Percentiles rank a stretch among this genome's conserved stretches.
Evolutionary conservation across 2,329 filamentous ascomycete species (phyloP).

Genomic region (Calonectria ilicicola): DNA sequence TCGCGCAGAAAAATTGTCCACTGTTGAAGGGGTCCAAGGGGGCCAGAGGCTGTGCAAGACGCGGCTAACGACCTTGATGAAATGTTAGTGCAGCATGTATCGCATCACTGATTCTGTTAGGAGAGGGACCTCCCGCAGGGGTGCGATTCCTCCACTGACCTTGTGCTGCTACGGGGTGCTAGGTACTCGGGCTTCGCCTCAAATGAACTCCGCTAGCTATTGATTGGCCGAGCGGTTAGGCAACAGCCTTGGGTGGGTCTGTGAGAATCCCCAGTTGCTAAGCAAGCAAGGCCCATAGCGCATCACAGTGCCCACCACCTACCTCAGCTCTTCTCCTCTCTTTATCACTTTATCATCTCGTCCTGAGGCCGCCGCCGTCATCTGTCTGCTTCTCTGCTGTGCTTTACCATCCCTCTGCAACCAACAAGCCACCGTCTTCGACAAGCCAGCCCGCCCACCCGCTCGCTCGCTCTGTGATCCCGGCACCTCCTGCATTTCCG

Average conservation of each 20-base stretch:
- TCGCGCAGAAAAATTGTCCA: neutral
- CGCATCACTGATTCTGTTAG: conserved; percentile 14
- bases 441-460: conserved; percentile 1
- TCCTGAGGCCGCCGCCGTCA: conserved; percentile 37
- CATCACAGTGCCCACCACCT: conserved; percentile 15
- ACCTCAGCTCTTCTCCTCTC: conserved; percentile 24
- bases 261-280: conserved; percentile 39
- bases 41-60: neutral
- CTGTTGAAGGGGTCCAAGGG: neutral
- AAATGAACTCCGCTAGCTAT: conserved; percentile 32
- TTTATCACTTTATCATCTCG: conserved; percentile 17
- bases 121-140: conserved; percentile 30
- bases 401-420: conserved; percentile 9
- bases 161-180: neutral
- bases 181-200: conserved; percentile 42
- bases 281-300: conserved; percentile 32
- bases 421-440: neutral
- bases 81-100: conserved; percentile 33
- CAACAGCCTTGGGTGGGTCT: conserved; percentile 49
- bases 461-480: conserved; percentile 7
- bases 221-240: conserved; percentile 42
- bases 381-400: neutral
- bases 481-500: conserved; percentile 28
- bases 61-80: neutral
- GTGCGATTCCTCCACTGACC: conserved; percentile 36